phyloP scores from a whole-genome alignment of 2,329 filamentous ascomycete genomes.

The Xylogone sp. region DNA sequence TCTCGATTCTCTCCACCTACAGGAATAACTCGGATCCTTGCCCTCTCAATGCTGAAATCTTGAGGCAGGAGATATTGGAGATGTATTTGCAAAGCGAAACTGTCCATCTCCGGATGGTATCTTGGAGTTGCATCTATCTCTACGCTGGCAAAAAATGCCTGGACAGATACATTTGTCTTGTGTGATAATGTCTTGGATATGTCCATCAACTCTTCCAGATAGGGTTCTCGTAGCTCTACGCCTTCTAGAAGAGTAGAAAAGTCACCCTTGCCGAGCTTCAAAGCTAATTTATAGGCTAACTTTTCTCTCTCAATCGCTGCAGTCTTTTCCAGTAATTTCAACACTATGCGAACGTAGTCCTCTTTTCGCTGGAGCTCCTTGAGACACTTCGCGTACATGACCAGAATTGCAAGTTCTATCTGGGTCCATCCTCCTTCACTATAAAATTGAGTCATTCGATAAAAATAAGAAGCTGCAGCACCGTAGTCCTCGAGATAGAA shows the following conservation, averaged over 20 bases:
- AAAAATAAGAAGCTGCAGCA: constrained; percentile 73
- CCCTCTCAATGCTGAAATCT: constrained; percentile 60
- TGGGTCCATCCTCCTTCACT: constrained; percentile 73
- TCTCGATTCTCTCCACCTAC: constrained; percentile 57
- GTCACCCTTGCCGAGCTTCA: constrained; percentile 10
- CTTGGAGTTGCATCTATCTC: constrained; percentile 63
- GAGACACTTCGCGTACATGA: constrained; percentile 81
- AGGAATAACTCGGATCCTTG: constrained; percentile 60
- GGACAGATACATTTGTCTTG: constrained; percentile 65
- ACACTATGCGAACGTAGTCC: constrained; percentile 72
- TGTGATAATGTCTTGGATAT: constrained; percentile 39
- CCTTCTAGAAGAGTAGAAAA: constrained; percentile 11
- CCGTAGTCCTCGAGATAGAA: constrained; percentile 71
- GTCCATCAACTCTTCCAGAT: constrained; percentile 26
- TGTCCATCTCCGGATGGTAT: constrained; percentile 69
- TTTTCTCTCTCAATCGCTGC: constrained; percentile 51
- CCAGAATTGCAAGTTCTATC: constrained; percentile 77
- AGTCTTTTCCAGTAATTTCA: constrained; percentile 70
- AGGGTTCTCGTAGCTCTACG: constrained; percentile 16
- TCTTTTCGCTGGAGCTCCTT: constrained; percentile 71
- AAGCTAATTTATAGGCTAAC: constrained; percentile 32
- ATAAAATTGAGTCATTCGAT: constrained; percentile 74
- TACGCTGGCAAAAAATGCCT: constrained; percentile 69
- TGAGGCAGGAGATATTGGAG: constrained; percentile 72
- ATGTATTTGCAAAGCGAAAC: constrained; percentile 66